Evolutionary conservation across 371 early-diverging fungal species (phyloP), one percentile per base, ranked within the genome.

Genomic region (Actinomucor elegans): DNA sequence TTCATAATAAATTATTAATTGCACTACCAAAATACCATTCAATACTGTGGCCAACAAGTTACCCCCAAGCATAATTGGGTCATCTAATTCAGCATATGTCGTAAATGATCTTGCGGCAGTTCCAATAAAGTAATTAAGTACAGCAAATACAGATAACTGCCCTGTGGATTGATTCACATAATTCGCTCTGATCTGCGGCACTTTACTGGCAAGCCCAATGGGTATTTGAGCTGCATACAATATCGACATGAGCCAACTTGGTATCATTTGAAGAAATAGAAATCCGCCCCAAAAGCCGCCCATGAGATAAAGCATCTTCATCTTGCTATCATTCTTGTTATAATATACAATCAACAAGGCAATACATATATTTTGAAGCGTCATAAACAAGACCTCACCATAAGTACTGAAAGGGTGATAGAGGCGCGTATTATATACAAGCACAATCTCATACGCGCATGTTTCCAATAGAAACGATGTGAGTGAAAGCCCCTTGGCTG

Each of bases 401-500:
- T 88, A 98, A 4, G 97, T 96, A 31, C 90, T 90, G 61, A 96
- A 94, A 26, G 97, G 92, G 61, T 95, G 88, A 24, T 73, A 70
- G 23, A 84, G 67, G 26, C 96, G 83, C 24, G 80, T 52, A 70
- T 95, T 95, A 79, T 95, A 98, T 18, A 90, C 85, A 14, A 96
- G 66, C 1, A 85, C 77, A 57, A 96, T 89, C 27, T 80, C 71
- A 45, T 86, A 85, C 32, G 91, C 86, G 10, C 87, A 53, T 7
- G 95, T 89, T 65, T 98, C 99, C 32, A 97, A 71, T 12, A 92
- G 42, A 59, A 90, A 91, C 5, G 92, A 85, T 8, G 79, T 52
- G 18, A 94, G 70, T 2, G 91, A 91, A 48, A 98, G 71, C 4
- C 98, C 98, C 33, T 82, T 69, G 3, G 87, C 90, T 9, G 93